A percentile compares a stretch with the other conserved stretches of the same genome.
Evolutionary conservation across 2,329 filamentous ascomycete species (phyloP).

Genomic region (Ilyonectria sp.): DNA sequence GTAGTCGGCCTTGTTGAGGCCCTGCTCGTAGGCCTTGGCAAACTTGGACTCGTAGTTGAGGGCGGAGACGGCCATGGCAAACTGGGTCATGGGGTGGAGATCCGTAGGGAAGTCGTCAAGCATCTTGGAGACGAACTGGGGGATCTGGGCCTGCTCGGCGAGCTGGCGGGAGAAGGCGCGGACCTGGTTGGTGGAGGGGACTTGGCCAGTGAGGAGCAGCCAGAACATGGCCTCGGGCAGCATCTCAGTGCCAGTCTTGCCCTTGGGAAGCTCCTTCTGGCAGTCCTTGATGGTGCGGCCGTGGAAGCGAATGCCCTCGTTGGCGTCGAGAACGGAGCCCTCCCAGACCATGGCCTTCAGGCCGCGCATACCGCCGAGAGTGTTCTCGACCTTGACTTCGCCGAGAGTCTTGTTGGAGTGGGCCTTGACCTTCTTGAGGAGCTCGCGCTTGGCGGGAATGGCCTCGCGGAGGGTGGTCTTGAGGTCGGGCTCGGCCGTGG

Average conservation of each 20-base stretch:
- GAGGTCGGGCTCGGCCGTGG: constrained; percentile 87
- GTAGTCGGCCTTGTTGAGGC: constrained; percentile 95
- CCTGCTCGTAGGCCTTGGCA: constrained; percentile 91
- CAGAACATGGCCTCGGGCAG: constrained; percentile 99
- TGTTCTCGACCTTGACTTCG: constrained; percentile 94
- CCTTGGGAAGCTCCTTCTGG: constrained; percentile 93
- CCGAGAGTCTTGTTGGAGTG: constrained; percentile 87
- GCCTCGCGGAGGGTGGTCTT: constrained; percentile 87
- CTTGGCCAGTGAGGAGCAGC: constrained; percentile 93
- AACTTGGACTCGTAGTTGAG: constrained; percentile 96
- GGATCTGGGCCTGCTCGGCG: constrained; percentile 87
- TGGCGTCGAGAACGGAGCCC: constrained; percentile 94
- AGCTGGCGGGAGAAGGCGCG: constrained; percentile 88
- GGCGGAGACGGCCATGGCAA: constrained; percentile 94
- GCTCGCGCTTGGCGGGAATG: constrained; percentile 93
- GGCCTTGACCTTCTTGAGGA: constrained; percentile 93
- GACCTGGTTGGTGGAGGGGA: constrained; percentile 87
- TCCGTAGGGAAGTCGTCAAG: constrained; percentile 90
- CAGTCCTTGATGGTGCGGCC: constrained; percentile 98
- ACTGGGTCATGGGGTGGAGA: constrained; percentile 98
- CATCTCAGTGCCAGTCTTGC: constrained; percentile 94
- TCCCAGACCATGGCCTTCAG: constrained; percentile 99
- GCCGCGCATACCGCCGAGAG: constrained; percentile 96
- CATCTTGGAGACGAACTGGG: constrained; percentile 87
- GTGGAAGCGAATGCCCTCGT: constrained; percentile 98